These are phyloP conservation scores for Lineolata rhizophorae DNA, from an alignment of 495 filamentous ascomycete species.

Conservation along the genomic window DNA sequence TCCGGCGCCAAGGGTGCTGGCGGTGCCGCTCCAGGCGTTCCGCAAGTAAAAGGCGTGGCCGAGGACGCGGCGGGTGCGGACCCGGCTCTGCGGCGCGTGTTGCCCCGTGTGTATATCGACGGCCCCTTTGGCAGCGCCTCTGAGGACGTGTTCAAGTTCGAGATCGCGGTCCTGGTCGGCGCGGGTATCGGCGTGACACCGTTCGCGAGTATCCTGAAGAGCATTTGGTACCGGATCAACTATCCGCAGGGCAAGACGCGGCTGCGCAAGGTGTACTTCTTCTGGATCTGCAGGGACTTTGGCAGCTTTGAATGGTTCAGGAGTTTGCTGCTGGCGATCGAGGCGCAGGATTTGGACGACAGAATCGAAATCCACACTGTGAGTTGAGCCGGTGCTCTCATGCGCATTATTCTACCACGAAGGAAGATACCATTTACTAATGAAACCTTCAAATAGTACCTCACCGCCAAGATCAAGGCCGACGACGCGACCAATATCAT, in stretches of 20 bases:
- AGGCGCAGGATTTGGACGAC: constrained; percentile 61
- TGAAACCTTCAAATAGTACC: constrained; percentile 30
- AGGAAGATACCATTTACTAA: no score
- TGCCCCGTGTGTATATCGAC: constrained; percentile 57
- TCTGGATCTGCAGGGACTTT: constrained; percentile 67
- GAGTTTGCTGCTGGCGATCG: constrained; percentile 55
- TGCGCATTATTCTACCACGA: no score
- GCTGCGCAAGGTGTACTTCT: constrained; percentile 64
- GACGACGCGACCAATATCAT: constrained; percentile 68
- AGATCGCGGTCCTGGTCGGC: constrained; percentile 90
- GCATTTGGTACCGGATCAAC: constrained; percentile 75
- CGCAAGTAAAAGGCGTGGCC: constrained; percentile 32
- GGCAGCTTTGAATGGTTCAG: constrained; percentile 68
- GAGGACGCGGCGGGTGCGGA: constrained; percentile 27
- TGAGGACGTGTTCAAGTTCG: constrained; percentile 94
- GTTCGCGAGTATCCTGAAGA: constrained; percentile 84
- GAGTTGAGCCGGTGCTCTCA: constrained; percentile 9
- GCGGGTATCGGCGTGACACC: constrained; percentile 97
- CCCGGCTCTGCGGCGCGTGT: constrained; percentile 42
- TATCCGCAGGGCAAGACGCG: constrained; percentile 52
- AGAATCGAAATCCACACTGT: constrained; percentile 49
- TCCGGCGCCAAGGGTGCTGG: constrained; percentile 13
- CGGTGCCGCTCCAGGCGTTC: no score
- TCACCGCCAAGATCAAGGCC: constrained; percentile 55
- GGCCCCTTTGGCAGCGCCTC: constrained; percentile 89